Evolutionary conservation across 2,329 filamentous ascomycete species (phyloP), one percentile per base, ranked within the genome.

Genomic region (Didymella glomerata): DNA sequence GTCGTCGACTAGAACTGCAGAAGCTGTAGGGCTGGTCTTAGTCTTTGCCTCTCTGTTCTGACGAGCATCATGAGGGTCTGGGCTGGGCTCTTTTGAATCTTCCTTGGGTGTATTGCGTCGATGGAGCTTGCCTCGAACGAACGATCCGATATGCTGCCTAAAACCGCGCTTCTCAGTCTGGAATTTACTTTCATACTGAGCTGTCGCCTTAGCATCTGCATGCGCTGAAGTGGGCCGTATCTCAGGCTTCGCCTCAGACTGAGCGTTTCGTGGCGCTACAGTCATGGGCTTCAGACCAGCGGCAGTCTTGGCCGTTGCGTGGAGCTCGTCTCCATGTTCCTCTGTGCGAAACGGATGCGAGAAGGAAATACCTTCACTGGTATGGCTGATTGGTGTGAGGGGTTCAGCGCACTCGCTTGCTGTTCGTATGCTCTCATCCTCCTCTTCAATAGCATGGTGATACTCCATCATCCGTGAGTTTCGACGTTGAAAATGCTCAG

Each of bases 371-470:
- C 63, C 63, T 57, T 77, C 75, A 52, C 73, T 77, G 55, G 63
- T 61, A 58, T 76, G 73, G 62, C 72, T 77, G 4, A 66, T 73
- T 13, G 77, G 77, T n/a, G 77, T 79, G 40, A 76, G 65, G 16
- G 77, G 77, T 53, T 79, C 76, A 41, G 66, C 65, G n/a, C 72
- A 70, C 54, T 78, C 77, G 61, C 75, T 78, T 30, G 69, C 75
- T 7, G 76, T 76, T 47, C 74, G 75, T 30, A 69, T 76, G 56
- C 73, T 77, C 59, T 78, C 75, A 62, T 78, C 75, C 58, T 77
- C 76, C 59, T 77, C 76, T 54, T 74, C 73, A 53, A 77, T 76
- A 34, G 74, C 63, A 34, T 65, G 57, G 18, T 71, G 71, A 44
- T 61, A 68, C 20, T 75, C 70, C 38, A 68, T 60, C 13, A 66